Evolutionary conservation across 225 moss, liverwort and hornwort genomes (phyloP).

Genomic region (Takakia lepidozioides): DNA sequence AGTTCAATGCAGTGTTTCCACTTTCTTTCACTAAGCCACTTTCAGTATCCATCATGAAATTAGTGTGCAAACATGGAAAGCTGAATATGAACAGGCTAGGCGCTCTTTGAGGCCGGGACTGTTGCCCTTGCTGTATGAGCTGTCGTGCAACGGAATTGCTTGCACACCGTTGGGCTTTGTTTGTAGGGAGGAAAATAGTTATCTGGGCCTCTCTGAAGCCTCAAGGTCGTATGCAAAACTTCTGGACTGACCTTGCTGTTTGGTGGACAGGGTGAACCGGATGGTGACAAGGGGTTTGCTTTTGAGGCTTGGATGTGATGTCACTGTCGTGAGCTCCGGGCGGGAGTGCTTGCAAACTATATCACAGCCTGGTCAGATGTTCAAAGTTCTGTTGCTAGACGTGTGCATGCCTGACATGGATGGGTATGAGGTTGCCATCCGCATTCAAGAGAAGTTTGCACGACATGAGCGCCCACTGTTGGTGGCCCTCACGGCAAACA

Average conservation of each 20-base stretch:
- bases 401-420: slow-evolving; percentile 74
- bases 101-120: too few relatives aligned
- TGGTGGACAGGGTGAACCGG: slow-evolving; percentile 50
- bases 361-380: slow-evolving; percentile 52
- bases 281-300: slow-evolving; percentile 67
- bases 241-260: too few relatives aligned
- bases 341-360: slow-evolving; percentile 50
- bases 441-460: slow-evolving; percentile 62
- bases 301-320: slow-evolving; percentile 63
- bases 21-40: too few relatives aligned
- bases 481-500: slow-evolving; percentile 62
- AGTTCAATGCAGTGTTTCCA: too few relatives aligned
- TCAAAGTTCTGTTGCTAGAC: slow-evolving; percentile 52
- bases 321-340: slow-evolving; percentile 66
- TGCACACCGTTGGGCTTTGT: too few relatives aligned
- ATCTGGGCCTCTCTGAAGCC: too few relatives aligned
- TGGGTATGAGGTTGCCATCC: slow-evolving; percentile 61
- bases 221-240: background rate
- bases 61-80: too few relatives aligned
- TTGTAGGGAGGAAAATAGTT: too few relatives aligned
- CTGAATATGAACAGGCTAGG: too few relatives aligned
- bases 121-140: too few relatives aligned
- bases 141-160: too few relatives aligned
- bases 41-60: too few relatives aligned
- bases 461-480: slow-evolving; percentile 57